Conservation (phyloP, 2,329 filamentous ascomycete species). For the Trichoderma hamatum region DNA sequence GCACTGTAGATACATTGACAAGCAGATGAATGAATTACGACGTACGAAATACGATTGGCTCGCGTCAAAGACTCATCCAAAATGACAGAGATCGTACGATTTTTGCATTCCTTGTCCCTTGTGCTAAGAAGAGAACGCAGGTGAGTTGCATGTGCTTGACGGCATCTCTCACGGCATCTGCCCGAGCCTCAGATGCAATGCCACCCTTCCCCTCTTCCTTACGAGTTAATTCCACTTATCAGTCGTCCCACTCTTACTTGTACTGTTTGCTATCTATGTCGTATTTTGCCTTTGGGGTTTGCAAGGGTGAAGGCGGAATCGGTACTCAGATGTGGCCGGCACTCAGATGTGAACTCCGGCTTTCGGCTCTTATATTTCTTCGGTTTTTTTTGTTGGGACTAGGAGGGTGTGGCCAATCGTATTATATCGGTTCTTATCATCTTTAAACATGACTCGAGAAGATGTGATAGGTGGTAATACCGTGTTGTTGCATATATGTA, state of each 20-base stretch:
- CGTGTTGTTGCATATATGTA: not conserved
- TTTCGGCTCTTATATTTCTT: not conserved
- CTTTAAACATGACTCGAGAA: not conserved
- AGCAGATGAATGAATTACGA: not conserved
- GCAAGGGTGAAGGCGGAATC: constrained; percentile 1
- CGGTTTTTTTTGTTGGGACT: not conserved
- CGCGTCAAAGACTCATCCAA: not conserved
- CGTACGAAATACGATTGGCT: not conserved
- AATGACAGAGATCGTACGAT: not conserved
- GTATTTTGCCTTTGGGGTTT: not conserved
- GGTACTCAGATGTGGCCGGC: not conserved
- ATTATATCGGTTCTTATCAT: not conserved
- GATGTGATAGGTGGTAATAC: not conserved
- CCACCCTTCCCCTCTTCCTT: not conserved
- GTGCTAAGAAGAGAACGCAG: not conserved
- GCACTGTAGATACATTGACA: not conserved
- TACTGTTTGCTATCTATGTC: not conserved
- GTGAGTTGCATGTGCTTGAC: not conserved
- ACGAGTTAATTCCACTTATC: not conserved
- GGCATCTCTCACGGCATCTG: not conserved
- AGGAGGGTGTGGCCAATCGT: not conserved
- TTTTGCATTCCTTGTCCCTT: not conserved
- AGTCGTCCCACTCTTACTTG: not conserved
- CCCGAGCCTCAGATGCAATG: constrained; percentile 9
- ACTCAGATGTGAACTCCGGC: constrained; percentile 20